Percentiles rank a stretch among this genome's conserved stretches.
phyloP scores from a whole-genome alignment of 139 green algal species.

The Picochlorum sp. region DNA sequence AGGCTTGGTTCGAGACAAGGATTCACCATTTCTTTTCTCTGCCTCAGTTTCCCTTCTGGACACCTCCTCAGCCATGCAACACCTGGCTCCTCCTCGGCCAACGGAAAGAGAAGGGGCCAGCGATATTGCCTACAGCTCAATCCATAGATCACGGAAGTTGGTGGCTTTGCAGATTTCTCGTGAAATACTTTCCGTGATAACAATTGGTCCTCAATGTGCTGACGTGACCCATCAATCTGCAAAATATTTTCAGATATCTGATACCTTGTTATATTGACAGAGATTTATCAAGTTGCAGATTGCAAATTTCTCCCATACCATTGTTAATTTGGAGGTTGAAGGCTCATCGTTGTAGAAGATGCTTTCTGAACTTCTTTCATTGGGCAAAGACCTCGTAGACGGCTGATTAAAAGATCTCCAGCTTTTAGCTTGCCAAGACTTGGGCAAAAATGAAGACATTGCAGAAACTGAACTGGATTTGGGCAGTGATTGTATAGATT shows the following conservation, averaged over 20 bases:
- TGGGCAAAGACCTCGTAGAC: background rate
- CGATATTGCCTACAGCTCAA: constrained; percentile 52
- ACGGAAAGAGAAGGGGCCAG: constrained; percentile 55
- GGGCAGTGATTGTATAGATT: too few species aligned
- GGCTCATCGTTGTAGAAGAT: too few species aligned
- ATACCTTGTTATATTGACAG: too few species aligned
- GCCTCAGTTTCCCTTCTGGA: background rate
- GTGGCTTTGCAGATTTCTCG: background rate
- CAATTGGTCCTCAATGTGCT: too few species aligned
- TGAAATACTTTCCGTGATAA: too few species aligned
- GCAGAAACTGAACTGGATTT: background rate
- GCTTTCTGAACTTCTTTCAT: too few species aligned
- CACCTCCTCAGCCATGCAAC: constrained; percentile 3
- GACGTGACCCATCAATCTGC: too few species aligned
- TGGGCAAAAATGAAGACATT: constrained; percentile 9
- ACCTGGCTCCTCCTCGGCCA: constrained; percentile 21
- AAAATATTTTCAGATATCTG: too few species aligned
- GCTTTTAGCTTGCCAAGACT: constrained; percentile 20
- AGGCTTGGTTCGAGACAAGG: background rate
- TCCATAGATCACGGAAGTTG: constrained; percentile 38
- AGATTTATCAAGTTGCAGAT: too few species aligned
- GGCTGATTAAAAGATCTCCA: constrained; percentile 7
- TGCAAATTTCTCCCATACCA: too few species aligned
- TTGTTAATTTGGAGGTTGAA: too few species aligned
- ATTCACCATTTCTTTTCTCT: background rate